Evolutionary conservation across 1,284 basidiomycete species (phyloP).

Genomic region (Sanghuangporus sanghuang): DNA sequence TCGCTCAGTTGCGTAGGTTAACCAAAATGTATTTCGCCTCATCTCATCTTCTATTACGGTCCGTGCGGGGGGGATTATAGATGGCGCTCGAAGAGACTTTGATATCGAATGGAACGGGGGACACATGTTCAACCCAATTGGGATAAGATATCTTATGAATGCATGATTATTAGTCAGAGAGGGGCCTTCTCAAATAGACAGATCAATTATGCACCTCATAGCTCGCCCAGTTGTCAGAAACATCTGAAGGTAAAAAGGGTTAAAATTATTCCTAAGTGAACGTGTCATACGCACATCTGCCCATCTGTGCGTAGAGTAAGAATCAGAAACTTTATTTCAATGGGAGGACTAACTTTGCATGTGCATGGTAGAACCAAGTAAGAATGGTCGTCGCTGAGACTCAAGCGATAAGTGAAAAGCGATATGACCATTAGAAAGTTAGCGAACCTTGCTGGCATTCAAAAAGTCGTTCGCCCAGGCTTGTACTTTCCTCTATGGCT

Average conservation of each 20-base stretch:
- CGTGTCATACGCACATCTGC: slow-evolving; percentile 14
- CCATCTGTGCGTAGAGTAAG: neutral
- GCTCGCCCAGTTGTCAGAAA: slow-evolving; percentile 53
- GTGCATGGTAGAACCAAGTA: slow-evolving; percentile 68
- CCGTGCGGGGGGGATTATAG: slow-evolving; percentile 52
- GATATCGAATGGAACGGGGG: slow-evolving; percentile 63
- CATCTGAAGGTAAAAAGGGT: slow-evolving; percentile 36
- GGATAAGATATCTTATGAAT: slow-evolving; percentile 38
- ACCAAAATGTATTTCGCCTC: slow-evolving; percentile 68
- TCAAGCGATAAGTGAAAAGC: neutral
- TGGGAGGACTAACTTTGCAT: slow-evolving; percentile 46
- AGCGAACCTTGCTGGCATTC: slow-evolving; percentile 56
- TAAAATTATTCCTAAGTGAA: slow-evolving; percentile 6
- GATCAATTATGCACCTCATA: slow-evolving; percentile 32
- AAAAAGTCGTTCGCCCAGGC: slow-evolving; percentile 50
- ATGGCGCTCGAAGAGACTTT: slow-evolving; percentile 45
- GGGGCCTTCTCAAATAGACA: neutral
- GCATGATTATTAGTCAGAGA: neutral
- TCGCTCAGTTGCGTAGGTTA: slow-evolving; percentile 62
- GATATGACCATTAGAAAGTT: neutral
- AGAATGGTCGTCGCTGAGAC: slow-evolving; percentile 52
- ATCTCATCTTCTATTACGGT: slow-evolving; percentile 65
- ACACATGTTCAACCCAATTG: slow-evolving; percentile 63
- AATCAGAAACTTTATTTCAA: neutral
- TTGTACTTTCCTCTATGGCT: slow-evolving; percentile 43